Conservation (phyloP, 2,329 filamentous ascomycete genomes). For the Mycosphaerella sp. region DNA sequence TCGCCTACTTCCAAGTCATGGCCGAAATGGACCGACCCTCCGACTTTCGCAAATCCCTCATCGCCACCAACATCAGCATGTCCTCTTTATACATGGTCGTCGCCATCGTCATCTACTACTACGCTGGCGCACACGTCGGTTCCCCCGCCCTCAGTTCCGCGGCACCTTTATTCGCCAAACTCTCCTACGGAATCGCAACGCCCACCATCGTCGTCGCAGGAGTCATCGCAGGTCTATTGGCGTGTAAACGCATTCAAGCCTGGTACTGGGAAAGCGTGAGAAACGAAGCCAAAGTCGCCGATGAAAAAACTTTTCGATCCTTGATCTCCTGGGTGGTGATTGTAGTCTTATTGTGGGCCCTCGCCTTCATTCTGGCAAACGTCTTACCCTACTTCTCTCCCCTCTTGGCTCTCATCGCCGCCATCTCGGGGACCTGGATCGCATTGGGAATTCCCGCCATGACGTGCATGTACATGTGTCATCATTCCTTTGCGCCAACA, state of each 20-base stretch:
- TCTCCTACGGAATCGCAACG: constrained; percentile 62
- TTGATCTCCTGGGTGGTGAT: constrained; percentile 51
- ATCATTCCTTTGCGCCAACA: constrained; percentile 3
- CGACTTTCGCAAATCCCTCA: constrained; percentile 58
- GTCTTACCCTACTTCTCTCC: constrained; percentile 64
- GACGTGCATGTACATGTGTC: constrained; percentile 18
- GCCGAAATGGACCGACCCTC: constrained; percentile 56
- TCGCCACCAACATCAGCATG: constrained; percentile 53
- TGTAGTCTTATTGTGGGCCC: constrained; percentile 49
- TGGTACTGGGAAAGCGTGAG: constrained; percentile 8
- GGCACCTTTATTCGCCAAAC: constrained; percentile 49
- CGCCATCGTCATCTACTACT: constrained; percentile 63
- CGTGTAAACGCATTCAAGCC: constrained; percentile 58
- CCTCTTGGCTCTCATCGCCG: constrained; percentile 55
- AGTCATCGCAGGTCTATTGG: constrained; percentile 63
- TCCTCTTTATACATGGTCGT: constrained; percentile 60
- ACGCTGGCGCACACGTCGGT: constrained; percentile 53
- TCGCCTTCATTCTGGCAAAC: constrained; percentile 62
- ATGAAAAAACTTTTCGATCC: constrained; percentile 26
- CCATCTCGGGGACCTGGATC: constrained; percentile 63
- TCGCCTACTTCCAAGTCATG: constrained; percentile 62
- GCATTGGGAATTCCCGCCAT: constrained; percentile 30
- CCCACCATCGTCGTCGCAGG: constrained; percentile 67
- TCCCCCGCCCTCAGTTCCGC: constrained; percentile 61
- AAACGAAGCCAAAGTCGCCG: constrained; percentile 23